Evolutionary conservation across 2,329 filamentous ascomycete genomes (phyloP), one percentile per base, ranked within the genome.

Genomic region (Chaetothyriales sp.): DNA sequence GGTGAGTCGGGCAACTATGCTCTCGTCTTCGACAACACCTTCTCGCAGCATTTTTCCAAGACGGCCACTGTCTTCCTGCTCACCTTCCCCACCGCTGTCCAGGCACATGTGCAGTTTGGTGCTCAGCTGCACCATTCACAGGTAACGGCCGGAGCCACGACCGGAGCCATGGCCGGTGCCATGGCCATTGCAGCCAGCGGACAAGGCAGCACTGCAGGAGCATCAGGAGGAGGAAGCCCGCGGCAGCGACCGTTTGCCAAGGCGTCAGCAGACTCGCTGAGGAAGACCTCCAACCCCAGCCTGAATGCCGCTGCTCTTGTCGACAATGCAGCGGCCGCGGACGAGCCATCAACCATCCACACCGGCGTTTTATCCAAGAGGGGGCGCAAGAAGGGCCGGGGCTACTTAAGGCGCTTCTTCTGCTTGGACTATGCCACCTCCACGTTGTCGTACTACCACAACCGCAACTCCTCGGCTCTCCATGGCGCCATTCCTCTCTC

Each of bases 11-110:
- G 92, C 64, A 95, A 95, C 80, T 98, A 94, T 66, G 92, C 89
- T 52, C 74, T 98, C 55, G 88, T 97, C 29, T 95, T 98, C 64
- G 92, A 98, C 77, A 98, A 98, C 65, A 98, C 92, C 25, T 98
- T 98, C 66, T 95, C 89, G 54, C 97, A 95, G 71, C 86, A 84
- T 67, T 83, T 86, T 44, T 92, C 89, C 50, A 98, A 98, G 71
- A 95, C 85, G 28, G 89, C 89, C 18, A 97, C 90, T 6, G 87
- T 98, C 63, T 89, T 95, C 37, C 80, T 98, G 49, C 78, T 97
- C 66, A 97, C 89, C 43, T 95, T 97, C 63, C 89, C 90, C 8
- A 89, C 88, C 37, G 85, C 83, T 60, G 78, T 66, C 46, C 69
- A 68, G 22, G 66, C 70, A 9, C 69, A 70, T 44, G 67, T 68